A percentile compares a stretch with the other conserved stretches of the same genome.
phyloP scores from a whole-genome alignment of 2,329 filamentous ascomycete genomes.

The Huntiella moniliformis region DNA sequence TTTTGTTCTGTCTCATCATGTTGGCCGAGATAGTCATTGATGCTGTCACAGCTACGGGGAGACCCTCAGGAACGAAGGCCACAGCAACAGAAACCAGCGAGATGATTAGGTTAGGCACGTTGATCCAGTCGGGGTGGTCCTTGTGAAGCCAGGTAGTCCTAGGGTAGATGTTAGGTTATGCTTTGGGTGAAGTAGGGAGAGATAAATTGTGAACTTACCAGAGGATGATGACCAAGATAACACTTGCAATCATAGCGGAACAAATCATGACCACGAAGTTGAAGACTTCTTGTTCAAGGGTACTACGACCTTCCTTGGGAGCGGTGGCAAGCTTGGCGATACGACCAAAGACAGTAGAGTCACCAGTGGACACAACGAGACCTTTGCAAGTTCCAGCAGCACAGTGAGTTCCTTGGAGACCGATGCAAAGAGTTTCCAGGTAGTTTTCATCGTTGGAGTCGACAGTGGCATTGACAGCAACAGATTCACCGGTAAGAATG shows the following conservation, averaged over 20 bases:
- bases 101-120: slow-evolving; percentile 67
- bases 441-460: slow-evolving; percentile 48
- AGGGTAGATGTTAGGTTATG: slow-evolving; percentile 25
- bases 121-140: slow-evolving; percentile 97
- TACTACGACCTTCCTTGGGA: slow-evolving; percentile 93
- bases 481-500: slow-evolving; percentile 65
- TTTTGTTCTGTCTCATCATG: slow-evolving; percentile 98
- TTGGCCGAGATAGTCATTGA: slow-evolving; percentile 89
- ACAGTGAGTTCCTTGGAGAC: slow-evolving; percentile 95
- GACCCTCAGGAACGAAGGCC: slow-evolving; percentile 89
- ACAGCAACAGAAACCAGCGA: slow-evolving; percentile 71
- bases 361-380: slow-evolving; percentile 75
- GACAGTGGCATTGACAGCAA: slow-evolving; percentile 56
- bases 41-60: slow-evolving; percentile 95
- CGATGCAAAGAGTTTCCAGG: slow-evolving; percentile 80
- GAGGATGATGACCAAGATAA: slow-evolving; percentile 92
- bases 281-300: slow-evolving; percentile 95
- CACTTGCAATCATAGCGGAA: slow-evolving; percentile 79
- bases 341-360: slow-evolving; percentile 86
- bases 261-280: slow-evolving; percentile 68
- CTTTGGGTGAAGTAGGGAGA: background rate
- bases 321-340: slow-evolving; percentile 97
- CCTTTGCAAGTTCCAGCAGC: slow-evolving; percentile 86
- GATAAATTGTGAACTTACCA: slow-evolving; percentile 87
- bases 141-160: slow-evolving; percentile 71